These are phyloP conservation scores for Claviceps digitariae DNA, from an alignment of 2,329 filamentous ascomycete species.

Conservation along the genomic window DNA sequence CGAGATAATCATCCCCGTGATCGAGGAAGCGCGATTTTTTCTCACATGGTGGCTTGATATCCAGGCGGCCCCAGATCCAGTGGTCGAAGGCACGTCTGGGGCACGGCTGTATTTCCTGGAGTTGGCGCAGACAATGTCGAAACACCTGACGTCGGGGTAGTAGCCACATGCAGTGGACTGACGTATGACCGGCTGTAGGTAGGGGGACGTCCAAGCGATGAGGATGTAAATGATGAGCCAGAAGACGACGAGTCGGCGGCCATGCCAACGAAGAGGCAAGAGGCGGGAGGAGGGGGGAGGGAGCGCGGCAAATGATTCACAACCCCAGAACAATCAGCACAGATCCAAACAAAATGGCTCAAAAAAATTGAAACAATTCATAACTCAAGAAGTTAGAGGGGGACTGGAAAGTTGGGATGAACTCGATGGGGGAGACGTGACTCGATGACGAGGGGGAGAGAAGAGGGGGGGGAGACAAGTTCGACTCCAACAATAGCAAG, in stretches of 20 bases:
- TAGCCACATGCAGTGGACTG: constrained; percentile 31
- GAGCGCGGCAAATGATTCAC: neutral
- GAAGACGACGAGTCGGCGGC: constrained; percentile 29
- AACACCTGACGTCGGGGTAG: constrained; percentile 30
- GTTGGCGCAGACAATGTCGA: constrained; percentile 32
- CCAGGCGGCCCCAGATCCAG: constrained; percentile 39
- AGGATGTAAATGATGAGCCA: constrained; percentile 34
- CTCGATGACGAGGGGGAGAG: neutral
- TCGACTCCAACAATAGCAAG: neutral
- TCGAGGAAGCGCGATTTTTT: neutral
- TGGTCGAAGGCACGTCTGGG: constrained; percentile 27
- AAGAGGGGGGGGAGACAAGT: neutral
- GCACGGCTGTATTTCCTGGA: constrained; percentile 18
- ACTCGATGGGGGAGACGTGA: neutral
- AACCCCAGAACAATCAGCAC: neutral
- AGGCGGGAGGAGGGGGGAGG: neutral
- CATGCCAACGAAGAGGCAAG: constrained; percentile 16
- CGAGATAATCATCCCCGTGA: neutral
- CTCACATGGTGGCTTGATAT: constrained; percentile 40
- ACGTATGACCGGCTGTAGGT: constrained; percentile 27
- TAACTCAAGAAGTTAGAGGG: neutral
- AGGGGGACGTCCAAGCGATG: constrained; percentile 27
- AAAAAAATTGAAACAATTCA: neutral
- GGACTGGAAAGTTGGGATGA: neutral
- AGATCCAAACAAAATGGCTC: neutral